Evolutionary conservation across 352 stramenopile genomes (phyloP), one percentile per base, ranked within the genome.

Genomic region (Phytophthora melonis): DNA sequence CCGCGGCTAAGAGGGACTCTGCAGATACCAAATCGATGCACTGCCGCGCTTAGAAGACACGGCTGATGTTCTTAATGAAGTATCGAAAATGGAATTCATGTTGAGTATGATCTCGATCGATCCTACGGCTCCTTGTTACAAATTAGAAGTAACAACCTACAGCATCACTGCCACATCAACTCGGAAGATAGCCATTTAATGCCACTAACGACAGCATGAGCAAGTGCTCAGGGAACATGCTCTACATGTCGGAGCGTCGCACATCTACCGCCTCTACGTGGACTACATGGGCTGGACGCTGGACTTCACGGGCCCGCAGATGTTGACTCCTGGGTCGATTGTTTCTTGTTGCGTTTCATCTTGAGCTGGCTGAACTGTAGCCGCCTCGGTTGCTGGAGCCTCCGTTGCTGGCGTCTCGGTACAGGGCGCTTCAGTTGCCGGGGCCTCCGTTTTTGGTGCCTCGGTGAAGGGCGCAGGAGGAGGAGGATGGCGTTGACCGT

Each of bases 331-430:
- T n/a, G n/a, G n/a, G n/a, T n/a, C n/a, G 7, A 10, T 23, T 13
- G 14, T 58, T 39, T 63, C 21, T 57, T 68, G 36, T n/a, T 60
- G 63, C 45, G 36, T 49, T 21, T 58, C 25, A 32, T 30, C 19
- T 45, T 63, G 45, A 13, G 7, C 52, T 5, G n/a, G 30, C 50
- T 41, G 13, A 23, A 34, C 43, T 21, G 36, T 53, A 63, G 36
- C 56, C 18, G 14, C 36, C 36, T 41, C 34, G 14, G 34, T 41
- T 41, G 11, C 9, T 41, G 34, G 1, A 14, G 11, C 8, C 8
- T 67, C 32, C 9, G 60, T 67, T n/a, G 21, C 14, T 32, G 39
- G 50, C 5, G 16, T 53, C 9, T 67, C 49, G 8, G 52, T 59
- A 3, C 45, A 50, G 34, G 10, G 47, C 3, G 59, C 1, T 10